Evolutionary conservation across 441 rosid species (phyloP).

Genomic region (Populus trichocarpa): DNA sequence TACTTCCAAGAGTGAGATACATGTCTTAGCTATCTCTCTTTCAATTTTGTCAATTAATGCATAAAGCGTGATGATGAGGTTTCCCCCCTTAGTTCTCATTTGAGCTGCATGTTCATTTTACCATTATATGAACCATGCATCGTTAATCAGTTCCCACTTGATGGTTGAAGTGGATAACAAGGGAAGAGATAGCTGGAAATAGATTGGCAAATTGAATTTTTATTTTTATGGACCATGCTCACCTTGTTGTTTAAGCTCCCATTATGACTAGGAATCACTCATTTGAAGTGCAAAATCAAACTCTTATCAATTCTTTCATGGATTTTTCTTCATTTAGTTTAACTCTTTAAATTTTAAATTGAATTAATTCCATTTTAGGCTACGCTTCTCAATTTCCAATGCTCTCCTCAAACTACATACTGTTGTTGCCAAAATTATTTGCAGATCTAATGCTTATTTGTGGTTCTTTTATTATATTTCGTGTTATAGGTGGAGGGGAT

Average conservation of each 20-base stretch:
- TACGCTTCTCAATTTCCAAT: neutral
- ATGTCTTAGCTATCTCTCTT: neutral
- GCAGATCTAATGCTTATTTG: constrained; percentile 1
- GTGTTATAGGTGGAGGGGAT: constrained; percentile 57
- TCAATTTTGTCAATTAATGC: neutral
- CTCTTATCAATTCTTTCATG: neutral
- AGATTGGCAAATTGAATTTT: neutral
- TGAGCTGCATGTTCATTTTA: neutral
- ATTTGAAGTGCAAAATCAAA: neutral
- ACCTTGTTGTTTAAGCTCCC: neutral
- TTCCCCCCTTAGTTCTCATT: neutral
- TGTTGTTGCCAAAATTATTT: neutral
- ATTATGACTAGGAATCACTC: neutral
- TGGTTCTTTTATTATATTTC: constrained; percentile 1
- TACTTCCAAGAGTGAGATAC: constrained; percentile 64
- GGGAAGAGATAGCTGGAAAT: neutral
- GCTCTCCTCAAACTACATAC: neutral
- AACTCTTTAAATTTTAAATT: neutral
- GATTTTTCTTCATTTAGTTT: neutral
- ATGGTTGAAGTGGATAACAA: no score
- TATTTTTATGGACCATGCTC: neutral
- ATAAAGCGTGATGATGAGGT: neutral
- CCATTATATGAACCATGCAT: neutral
- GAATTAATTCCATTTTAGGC: neutral
- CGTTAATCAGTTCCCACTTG: neutral